Evolutionary conservation across 202 grass and related monocot genomes (phyloP).

Genomic region (Panicum hallii): DNA sequence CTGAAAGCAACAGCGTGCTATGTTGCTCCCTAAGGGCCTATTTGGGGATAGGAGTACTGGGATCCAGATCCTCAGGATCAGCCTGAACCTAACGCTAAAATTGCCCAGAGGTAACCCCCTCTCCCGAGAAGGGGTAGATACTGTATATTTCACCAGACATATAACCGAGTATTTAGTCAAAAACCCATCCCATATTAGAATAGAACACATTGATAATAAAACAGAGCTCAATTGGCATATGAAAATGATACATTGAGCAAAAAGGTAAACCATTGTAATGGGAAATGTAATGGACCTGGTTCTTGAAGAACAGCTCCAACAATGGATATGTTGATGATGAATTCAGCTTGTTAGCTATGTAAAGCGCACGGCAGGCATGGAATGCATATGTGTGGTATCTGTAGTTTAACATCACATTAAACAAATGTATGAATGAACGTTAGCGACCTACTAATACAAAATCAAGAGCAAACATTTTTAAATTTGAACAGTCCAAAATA

Average conservation of each 20-base stretch:
- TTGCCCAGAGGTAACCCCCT: not conserved
- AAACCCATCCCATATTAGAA: not conserved
- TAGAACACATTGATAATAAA: not conserved
- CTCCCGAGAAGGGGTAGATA: not conserved
- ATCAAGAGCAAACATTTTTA: not conserved
- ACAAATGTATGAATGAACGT: slow-evolving; percentile 1
- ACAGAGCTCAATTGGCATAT: not conserved
- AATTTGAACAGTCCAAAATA: not conserved
- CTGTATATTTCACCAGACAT: not conserved
- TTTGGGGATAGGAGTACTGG: not conserved
- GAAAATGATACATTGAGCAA: not conserved
- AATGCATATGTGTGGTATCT: slow-evolving; percentile 95
- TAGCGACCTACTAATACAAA: not conserved
- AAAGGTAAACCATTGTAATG: not conserved
- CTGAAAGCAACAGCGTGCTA: not conserved
- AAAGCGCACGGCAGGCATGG: slow-evolving; percentile 80
- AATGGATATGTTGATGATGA: slow-evolving; percentile 84
- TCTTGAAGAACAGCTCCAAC: slow-evolving; percentile 87
- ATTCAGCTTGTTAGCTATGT: slow-evolving; percentile 92
- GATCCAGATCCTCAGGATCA: not conserved
- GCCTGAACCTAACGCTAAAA: not conserved
- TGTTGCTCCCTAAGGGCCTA: not conserved
- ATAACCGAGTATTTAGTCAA: not conserved
- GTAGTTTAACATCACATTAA: slow-evolving; percentile 38
- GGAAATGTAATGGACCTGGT: slow-evolving; percentile 60